Percentiles rank a stretch among this genome's conserved stretches.
Evolutionary conservation across 768 basidiomycete genomes (phyloP).

Genomic region (Suillus tomentosus): DNA sequence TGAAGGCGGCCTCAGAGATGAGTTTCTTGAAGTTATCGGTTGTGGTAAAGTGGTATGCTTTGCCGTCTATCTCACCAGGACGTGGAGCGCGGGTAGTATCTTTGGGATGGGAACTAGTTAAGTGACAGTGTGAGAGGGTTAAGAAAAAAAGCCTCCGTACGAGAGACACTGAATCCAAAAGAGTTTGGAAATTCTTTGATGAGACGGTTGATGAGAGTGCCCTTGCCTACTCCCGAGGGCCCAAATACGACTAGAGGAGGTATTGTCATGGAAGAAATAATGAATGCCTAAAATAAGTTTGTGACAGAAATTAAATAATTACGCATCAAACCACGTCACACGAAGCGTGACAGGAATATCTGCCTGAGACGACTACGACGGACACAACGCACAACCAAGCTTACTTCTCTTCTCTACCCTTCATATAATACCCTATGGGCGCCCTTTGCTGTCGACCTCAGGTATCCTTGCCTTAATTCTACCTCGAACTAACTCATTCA

Average conservation of each 20-base stretch:
- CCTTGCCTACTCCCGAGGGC: constrained; percentile 94
- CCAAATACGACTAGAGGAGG: constrained; percentile 84
- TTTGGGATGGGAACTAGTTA: constrained; percentile 31
- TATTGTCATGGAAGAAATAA: not conserved
- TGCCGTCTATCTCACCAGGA: constrained; percentile 78
- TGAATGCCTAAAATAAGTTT: not conserved
- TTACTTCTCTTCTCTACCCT: constrained; percentile 12
- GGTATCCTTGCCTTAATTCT: constrained; percentile 40
- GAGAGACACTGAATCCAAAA: constrained; percentile 94
- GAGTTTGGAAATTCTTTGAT: constrained; percentile 79
- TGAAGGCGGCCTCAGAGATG: constrained; percentile 73
- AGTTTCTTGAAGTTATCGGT: constrained; percentile 71
- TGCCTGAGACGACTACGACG: not conserved
- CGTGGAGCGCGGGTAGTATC: constrained; percentile 90
- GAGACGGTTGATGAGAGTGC: constrained; percentile 81
- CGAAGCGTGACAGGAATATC: constrained; percentile 8
- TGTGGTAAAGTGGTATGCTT: constrained; percentile 85
- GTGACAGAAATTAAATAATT: not conserved
- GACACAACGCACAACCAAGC: not conserved
- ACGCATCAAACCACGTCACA: not conserved
- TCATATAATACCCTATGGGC: constrained; percentile 49
- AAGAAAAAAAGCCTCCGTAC: constrained; percentile 45
- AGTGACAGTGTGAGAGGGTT: constrained; percentile 9
- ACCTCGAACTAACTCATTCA: constrained; percentile 9
- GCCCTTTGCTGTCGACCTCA: constrained; percentile 83